These are phyloP conservation scores for Dimocarpus longan DNA, from an alignment of 345 rosid genomes.

Conservation along the genomic window DNA sequence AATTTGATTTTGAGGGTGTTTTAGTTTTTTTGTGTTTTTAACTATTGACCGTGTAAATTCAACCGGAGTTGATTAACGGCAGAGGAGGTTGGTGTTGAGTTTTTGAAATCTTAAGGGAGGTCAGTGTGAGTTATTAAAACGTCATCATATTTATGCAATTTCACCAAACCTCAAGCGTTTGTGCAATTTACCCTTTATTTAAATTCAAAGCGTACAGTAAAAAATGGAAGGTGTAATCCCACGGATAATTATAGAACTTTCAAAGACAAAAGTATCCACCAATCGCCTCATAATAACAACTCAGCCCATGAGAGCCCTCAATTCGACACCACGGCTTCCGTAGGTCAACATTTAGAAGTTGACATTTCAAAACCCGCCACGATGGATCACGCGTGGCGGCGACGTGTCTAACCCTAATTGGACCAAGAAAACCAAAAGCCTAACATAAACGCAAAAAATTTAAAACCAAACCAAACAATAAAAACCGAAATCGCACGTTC, in stretches of 20 bases:
- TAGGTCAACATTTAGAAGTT: no score
- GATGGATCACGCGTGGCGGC: background rate
- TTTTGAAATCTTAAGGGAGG: no score
- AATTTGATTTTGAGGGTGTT: no score
- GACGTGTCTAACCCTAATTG: slow-evolving; percentile 7
- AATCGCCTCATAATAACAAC: background rate
- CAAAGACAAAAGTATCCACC: background rate
- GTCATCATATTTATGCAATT: no score
- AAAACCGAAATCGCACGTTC: background rate
- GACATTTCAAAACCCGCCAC: background rate
- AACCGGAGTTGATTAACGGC: no score
- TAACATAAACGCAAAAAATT: background rate
- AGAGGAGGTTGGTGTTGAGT: no score
- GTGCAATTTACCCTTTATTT: no score
- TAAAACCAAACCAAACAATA: background rate
- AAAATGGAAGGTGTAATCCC: background rate
- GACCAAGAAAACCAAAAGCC: background rate
- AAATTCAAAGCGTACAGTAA: no score
- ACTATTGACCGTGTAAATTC: no score
- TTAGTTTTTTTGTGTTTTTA: no score
- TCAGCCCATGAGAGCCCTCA: background rate
- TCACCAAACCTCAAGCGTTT: no score
- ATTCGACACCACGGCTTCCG: background rate
- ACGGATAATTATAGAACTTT: background rate
- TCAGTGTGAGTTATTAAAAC: no score